A percentile compares a stretch with the other conserved stretches of the same genome.
Evolutionary conservation across 768 basidiomycete species (phyloP).

Genomic region (Clitopilus hobsonii): DNA sequence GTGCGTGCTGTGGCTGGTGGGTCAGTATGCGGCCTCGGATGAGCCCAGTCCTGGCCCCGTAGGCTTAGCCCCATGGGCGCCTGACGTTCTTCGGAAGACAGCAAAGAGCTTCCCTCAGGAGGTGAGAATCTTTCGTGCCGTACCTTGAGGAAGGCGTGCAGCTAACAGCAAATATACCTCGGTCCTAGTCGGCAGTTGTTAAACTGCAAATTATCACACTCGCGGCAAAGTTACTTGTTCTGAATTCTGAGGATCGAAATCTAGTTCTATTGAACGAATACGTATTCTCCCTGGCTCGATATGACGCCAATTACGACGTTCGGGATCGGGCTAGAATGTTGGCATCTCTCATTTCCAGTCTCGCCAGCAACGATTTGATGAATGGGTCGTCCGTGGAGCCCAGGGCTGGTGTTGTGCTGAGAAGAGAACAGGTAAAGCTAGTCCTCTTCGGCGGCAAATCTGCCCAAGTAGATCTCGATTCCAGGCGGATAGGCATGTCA

Average conservation of each 20-base stretch:
- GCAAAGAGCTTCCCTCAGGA: slow-evolving; percentile 71
- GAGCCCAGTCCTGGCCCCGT: slow-evolving; percentile 34
- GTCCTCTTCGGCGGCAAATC: slow-evolving; percentile 79
- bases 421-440: slow-evolving; percentile 76
- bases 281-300: slow-evolving; percentile 79
- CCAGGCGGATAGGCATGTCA: slow-evolving; percentile 24
- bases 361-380: slow-evolving; percentile 25
- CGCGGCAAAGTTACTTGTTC: slow-evolving; percentile 77
- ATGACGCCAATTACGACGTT: slow-evolving; percentile 86
- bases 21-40: slow-evolving; percentile 65
- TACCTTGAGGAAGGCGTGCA: too few species aligned
- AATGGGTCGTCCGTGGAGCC: slow-evolving; percentile 38
- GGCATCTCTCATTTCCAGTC: slow-evolving; percentile 58
- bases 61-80: slow-evolving; percentile 74
- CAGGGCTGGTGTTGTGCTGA: slow-evolving; percentile 68
- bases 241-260: slow-evolving; percentile 50
- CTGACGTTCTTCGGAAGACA: slow-evolving; percentile 82
- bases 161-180: background rate
- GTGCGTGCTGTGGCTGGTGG: slow-evolving; percentile 89
- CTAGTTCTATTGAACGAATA: slow-evolving; percentile 60
- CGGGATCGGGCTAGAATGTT: slow-evolving; percentile 87
- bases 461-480: slow-evolving; percentile 35
- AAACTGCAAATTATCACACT: slow-evolving; percentile 85
- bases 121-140: slow-evolving; percentile 39
- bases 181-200: slow-evolving; percentile 50